Conservation (phyloP, 768 basidiomycete genomes). For the Mycena venus region DNA sequence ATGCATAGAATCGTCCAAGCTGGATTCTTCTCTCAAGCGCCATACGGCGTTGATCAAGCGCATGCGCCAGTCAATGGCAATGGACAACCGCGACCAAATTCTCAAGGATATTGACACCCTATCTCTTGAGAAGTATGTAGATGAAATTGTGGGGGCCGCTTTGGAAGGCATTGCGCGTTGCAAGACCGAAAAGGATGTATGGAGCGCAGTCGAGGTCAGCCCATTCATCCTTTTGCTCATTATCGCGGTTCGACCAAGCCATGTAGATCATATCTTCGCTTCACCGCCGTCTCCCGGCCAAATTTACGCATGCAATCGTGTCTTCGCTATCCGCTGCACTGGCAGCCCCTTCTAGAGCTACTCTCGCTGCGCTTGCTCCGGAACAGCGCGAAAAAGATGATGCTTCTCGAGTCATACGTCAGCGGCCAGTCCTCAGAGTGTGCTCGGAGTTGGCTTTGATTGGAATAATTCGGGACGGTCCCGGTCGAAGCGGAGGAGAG, state of each 20-base stretch:
- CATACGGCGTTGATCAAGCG: constrained; percentile 97
- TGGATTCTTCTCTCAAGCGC: constrained; percentile 95
- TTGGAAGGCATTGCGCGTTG: constrained; percentile 89
- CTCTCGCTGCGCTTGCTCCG: constrained; percentile 67
- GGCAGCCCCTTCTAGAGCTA: constrained; percentile 68
- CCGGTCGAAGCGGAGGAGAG: constrained; percentile 81
- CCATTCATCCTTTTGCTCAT: constrained; percentile 4
- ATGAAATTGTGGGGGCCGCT: constrained; percentile 91
- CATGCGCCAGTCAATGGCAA: constrained; percentile 87
- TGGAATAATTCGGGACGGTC: constrained; percentile 82
- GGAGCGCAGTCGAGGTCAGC: constrained; percentile 91
- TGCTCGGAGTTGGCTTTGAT: constrained; percentile 93
- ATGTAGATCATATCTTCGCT: constrained; percentile 87
- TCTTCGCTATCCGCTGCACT: constrained; percentile 70
- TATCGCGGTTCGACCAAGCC: constrained; percentile 3
- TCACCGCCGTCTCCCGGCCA: constrained; percentile 86
- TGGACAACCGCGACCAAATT: constrained; percentile 87
- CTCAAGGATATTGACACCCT: constrained; percentile 93
- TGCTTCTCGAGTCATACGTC: constrained; percentile 77
- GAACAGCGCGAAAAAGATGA: constrained; percentile 97
- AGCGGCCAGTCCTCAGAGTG: constrained; percentile 88
- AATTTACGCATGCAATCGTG: constrained; percentile 82
- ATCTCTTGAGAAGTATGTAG: constrained; percentile 94
- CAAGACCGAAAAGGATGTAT: constrained; percentile 93
- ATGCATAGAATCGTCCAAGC: constrained; percentile 73